Percentiles rank a stretch among this genome's conserved stretches.
These are phyloP conservation scores for Fusarium pseudograminearum DNA, from an alignment of 2,329 filamentous ascomycete species.

Conservation along the genomic window DNA sequence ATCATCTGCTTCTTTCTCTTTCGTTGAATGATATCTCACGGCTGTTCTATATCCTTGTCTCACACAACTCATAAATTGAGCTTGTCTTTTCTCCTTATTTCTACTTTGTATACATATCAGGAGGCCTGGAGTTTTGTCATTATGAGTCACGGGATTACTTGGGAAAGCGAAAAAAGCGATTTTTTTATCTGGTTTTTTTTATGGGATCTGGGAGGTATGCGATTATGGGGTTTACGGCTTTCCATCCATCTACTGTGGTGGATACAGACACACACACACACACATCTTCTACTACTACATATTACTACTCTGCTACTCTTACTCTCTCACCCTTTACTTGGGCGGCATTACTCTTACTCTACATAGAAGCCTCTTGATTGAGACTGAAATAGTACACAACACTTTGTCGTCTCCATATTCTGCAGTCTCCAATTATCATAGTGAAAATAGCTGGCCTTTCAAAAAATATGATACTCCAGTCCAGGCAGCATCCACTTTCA, in stretches of 20 bases:
- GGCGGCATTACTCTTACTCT: slow-evolving; percentile 28
- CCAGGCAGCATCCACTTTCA: slow-evolving; percentile 18
- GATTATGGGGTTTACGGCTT: slow-evolving; percentile 35
- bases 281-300: slow-evolving; percentile 6
- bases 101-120: slow-evolving; percentile 15
- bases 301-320: slow-evolving; percentile 28
- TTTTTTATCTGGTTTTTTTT: slow-evolving; percentile 8
- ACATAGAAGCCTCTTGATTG: slow-evolving; percentile 19
- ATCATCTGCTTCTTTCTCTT: slow-evolving; percentile 31
- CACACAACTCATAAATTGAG: slow-evolving; percentile 14
- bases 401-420: slow-evolving; percentile 21
- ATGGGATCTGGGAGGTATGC: slow-evolving; percentile 22
- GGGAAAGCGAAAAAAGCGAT: slow-evolving; percentile 41
- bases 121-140: slow-evolving; percentile 32
- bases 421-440: slow-evolving; percentile 23
- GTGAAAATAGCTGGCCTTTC: not conserved
- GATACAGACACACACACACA: slow-evolving; percentile 14
- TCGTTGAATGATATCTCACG: slow-evolving; percentile 24
- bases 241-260: not conserved
- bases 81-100: slow-evolving; percentile 17
- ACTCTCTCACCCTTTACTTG: slow-evolving; percentile 9
- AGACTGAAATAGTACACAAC: slow-evolving; percentile 26
- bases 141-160: slow-evolving; percentile 19
- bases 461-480: slow-evolving; percentile 6
- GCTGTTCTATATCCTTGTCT: slow-evolving; percentile 18